A percentile compares a stretch with the other conserved stretches of the same genome.
phyloP scores from a whole-genome alignment of 73 alveolate genomes.

The Effrenium voratum region DNA sequence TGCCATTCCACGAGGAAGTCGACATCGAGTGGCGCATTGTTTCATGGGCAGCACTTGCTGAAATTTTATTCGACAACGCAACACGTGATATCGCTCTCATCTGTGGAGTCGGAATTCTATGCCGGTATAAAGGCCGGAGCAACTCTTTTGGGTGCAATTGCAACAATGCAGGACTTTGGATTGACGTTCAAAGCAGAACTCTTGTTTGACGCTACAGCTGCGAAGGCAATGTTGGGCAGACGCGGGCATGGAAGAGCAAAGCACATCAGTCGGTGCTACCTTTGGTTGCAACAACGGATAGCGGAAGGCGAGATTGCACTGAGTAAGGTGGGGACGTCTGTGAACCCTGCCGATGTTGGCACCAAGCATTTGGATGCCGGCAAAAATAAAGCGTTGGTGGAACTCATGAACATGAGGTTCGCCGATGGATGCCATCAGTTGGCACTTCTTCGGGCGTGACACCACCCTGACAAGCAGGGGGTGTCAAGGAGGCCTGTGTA shows the following conservation, averaged over 20 bases:
- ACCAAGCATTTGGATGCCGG: slow-evolving; percentile 16
- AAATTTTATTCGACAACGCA: background rate
- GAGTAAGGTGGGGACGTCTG: slow-evolving; percentile 19
- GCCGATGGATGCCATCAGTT: background rate
- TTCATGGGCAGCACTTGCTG: background rate
- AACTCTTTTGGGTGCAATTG: background rate
- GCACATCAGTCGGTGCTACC: background rate
- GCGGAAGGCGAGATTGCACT: background rate
- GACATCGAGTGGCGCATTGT: background rate
- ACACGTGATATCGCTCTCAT: background rate
- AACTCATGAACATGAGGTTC: background rate
- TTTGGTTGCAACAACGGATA: slow-evolving; percentile 43
- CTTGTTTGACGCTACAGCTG: slow-evolving; percentile 7
- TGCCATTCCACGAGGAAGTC: background rate
- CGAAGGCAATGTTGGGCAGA: background rate
- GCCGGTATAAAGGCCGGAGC: background rate
- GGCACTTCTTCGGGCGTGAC: background rate
- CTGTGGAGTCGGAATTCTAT: slow-evolving; percentile 34
- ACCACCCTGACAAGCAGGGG: too few relatives aligned
- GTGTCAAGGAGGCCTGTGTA: slow-evolving; percentile 21
- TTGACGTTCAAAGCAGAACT: background rate
- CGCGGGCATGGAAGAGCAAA: slow-evolving; percentile 32
- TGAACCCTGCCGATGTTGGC: slow-evolving; percentile 1
- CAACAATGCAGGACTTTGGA: background rate
- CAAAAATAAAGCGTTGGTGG: background rate